A percentile compares a stretch with the other conserved stretches of the same genome.
These are phyloP conservation scores for Cymbopogon citratus DNA, from an alignment of 176 grass and related monocot genomes.

Conservation along the genomic window DNA sequence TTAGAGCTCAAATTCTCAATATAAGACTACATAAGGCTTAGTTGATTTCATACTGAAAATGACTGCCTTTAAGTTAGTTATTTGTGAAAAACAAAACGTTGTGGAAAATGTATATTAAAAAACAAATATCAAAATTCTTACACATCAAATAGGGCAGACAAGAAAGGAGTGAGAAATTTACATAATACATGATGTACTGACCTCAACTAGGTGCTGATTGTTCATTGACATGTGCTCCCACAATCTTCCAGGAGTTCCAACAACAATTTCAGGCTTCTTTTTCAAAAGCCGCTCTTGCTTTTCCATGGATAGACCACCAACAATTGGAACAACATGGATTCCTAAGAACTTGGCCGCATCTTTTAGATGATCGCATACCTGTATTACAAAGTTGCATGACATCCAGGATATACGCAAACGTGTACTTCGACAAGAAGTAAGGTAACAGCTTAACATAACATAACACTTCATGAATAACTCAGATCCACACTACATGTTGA, in stretches of 20 bases:
- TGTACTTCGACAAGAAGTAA: background rate
- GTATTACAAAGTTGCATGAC: conserved; percentile 4
- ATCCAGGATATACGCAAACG: background rate
- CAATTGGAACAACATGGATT: conserved; percentile 70
- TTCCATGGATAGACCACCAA: conserved; percentile 88
- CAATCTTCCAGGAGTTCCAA: conserved; percentile 89
- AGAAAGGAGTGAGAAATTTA: background rate
- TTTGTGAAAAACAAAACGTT: background rate
- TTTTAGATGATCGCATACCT: conserved; percentile 94
- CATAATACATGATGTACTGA: conserved; percentile 27
- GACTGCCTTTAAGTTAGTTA: background rate
- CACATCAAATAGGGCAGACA: background rate
- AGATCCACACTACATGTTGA: background rate
- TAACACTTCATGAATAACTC: background rate
- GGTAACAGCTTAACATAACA: background rate
- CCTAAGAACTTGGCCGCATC: conserved; percentile 63
- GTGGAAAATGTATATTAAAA: background rate
- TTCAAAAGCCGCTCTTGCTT: conserved; percentile 88
- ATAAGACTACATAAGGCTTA: background rate
- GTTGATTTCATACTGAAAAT: background rate
- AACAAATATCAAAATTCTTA: background rate
- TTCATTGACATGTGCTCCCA: conserved; percentile 90
- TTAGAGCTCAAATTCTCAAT: background rate
- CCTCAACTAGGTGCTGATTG: conserved; percentile 73
- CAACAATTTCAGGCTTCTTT: conserved; percentile 81